phyloP scores from a whole-genome alignment of 305 asterid species.

The Stenogyne calaminthoides region DNA sequence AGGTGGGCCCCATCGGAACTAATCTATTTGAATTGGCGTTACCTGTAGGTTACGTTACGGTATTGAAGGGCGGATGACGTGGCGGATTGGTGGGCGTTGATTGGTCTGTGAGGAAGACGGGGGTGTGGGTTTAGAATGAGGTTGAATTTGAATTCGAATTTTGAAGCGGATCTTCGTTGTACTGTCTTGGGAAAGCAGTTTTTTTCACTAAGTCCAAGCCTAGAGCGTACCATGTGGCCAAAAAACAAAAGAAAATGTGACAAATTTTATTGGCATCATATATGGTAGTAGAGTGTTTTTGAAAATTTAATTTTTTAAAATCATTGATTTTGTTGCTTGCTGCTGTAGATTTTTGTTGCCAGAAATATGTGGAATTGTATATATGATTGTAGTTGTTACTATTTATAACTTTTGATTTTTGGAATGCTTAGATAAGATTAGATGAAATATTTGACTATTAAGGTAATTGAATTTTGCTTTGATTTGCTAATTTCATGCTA shows the following conservation, averaged over 20 bases:
- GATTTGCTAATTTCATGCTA: too few relatives aligned
- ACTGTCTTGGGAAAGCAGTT: conserved; percentile 46
- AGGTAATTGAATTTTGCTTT: neutral
- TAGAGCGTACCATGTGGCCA: conserved; percentile 25
- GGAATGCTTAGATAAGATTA: conserved; percentile 1
- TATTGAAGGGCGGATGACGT: conserved; percentile 34
- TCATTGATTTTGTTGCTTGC: neutral
- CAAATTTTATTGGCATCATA: conserved; percentile 14
- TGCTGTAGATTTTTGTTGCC: neutral
- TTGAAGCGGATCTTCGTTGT: conserved; percentile 37
- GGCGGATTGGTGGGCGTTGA: neutral
- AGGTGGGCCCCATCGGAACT: conserved; percentile 49
- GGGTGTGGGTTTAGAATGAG: conserved; percentile 28
- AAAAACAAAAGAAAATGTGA: conserved; percentile 19
- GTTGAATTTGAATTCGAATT: conserved; percentile 61
- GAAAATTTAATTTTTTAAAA: conserved; percentile 16
- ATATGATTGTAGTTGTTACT: neutral
- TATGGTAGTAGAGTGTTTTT: neutral
- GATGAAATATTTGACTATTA: neutral
- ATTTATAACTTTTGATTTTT: neutral
- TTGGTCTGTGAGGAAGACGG: conserved; percentile 34
- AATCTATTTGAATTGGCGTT: conserved; percentile 38
- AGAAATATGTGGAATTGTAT: neutral
- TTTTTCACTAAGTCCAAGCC: conserved; percentile 34
- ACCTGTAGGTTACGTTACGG: neutral